A percentile compares a stretch with the other conserved stretches of the same genome.
Conservation (phyloP, 345 rosid species). For the Hibiscus syriacus region DNA sequence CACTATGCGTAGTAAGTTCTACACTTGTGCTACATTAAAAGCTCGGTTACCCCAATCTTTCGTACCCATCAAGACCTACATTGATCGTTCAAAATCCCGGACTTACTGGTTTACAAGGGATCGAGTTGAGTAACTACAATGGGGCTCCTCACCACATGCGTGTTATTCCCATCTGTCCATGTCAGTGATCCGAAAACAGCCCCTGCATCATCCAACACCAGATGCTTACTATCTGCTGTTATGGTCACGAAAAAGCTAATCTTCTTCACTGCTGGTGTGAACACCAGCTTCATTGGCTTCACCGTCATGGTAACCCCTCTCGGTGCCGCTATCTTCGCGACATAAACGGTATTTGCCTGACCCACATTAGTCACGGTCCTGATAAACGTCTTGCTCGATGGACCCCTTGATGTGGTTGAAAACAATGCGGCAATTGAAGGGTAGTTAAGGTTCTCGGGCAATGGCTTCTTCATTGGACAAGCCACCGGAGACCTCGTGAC, state of each 20-base stretch:
- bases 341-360: conserved; percentile 30
- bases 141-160: conserved; percentile 68
- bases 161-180: conserved; percentile 56
- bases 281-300: conserved; percentile 49
- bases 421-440: conserved; percentile 74
- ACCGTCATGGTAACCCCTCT: conserved; percentile 54
- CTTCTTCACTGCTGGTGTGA: conserved; percentile 40
- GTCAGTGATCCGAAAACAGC: conserved; percentile 66
- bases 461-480: conserved; percentile 51
- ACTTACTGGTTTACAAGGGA: conserved; percentile 24
- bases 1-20: too few relatives aligned
- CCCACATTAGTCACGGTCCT: conserved; percentile 78
- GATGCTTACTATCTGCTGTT: conserved; percentile 36
- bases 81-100: conserved; percentile 12
- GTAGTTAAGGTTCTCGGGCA: conserved; percentile 67
- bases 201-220: conserved; percentile 52
- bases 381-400: conserved; percentile 34
- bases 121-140: conserved; percentile 53
- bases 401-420: conserved; percentile 30
- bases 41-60: not conserved
- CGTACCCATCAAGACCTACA: conserved; percentile 16
- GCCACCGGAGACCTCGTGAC: conserved; percentile 44
- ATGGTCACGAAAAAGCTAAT: conserved; percentile 50
- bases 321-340: conserved; percentile 38
- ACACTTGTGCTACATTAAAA: conserved; percentile 7